These are phyloP conservation scores for Solanum peruvianum DNA, from an alignment of 257 asterid genomes.

Conservation along the genomic window DNA sequence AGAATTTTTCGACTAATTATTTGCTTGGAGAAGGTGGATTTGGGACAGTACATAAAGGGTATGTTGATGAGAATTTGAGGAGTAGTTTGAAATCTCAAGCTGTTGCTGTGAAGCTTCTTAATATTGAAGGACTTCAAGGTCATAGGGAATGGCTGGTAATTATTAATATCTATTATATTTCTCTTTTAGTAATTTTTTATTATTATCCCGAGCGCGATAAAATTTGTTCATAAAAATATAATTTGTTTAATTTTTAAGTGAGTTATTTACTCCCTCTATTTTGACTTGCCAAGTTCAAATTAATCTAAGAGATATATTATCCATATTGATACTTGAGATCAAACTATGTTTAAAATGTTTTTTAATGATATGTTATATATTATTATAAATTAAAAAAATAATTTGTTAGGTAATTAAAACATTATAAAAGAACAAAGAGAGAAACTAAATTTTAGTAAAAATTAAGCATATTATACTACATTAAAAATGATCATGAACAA, in stretches of 20 bases:
- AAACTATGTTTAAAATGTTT: not conserved
- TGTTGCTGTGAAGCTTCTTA: slow-evolving; percentile 89
- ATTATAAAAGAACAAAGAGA: too few species aligned
- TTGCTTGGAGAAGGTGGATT: slow-evolving; percentile 94
- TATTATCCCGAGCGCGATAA: not conserved
- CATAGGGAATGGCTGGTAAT: slow-evolving; percentile 95
- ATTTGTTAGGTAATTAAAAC: too few species aligned
- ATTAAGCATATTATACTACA: too few species aligned
- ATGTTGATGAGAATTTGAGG: slow-evolving; percentile 48
- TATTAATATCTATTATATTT: not conserved
- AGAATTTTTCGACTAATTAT: slow-evolving; percentile 63
- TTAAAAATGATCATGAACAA: too few species aligned
- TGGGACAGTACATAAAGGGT: slow-evolving; percentile 81
- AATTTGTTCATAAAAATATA: not conserved
- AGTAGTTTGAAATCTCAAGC: slow-evolving; percentile 70
- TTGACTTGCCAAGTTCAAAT: not conserved
- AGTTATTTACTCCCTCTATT: not conserved
- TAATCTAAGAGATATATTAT: not conserved
- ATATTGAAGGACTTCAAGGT: slow-evolving; percentile 83
- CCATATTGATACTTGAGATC: not conserved
- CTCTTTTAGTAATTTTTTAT: too few species aligned
- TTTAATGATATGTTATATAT: not conserved
- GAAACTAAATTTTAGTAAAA: not conserved
- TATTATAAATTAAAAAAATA: not conserved
- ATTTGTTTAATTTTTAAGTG: fast-evolving